Percentiles rank a stretch among this genome's conserved stretches.
phyloP scores from a whole-genome alignment of 768 basidiomycete species.

The Pholiota conissans region DNA sequence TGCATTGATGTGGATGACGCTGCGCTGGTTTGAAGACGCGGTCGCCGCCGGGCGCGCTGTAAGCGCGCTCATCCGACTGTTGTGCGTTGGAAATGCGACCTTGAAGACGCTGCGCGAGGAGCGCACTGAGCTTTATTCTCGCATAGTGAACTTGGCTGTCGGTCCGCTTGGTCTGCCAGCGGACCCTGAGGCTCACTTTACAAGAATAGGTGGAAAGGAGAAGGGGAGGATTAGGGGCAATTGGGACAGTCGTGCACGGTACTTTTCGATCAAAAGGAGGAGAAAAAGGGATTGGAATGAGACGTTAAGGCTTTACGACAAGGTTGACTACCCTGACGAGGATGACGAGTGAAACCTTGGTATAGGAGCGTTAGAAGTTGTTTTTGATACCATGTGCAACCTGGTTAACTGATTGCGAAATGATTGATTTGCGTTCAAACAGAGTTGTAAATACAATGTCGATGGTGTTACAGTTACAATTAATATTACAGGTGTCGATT shows the following conservation, averaged over 20 bases:
- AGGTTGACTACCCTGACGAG: conserved; percentile 78
- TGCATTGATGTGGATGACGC: conserved; percentile 83
- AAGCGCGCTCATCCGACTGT: conserved; percentile 56
- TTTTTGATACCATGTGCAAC: not conserved
- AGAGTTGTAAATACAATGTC: not conserved
- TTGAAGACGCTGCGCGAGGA: conserved; percentile 53
- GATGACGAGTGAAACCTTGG: conserved; percentile 17
- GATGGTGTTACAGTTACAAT: not conserved
- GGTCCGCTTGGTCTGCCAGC: conserved; percentile 58
- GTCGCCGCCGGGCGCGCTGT: conserved; percentile 79
- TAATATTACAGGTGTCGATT: not conserved
- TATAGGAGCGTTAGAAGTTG: not conserved
- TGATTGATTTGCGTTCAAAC: too few species aligned
- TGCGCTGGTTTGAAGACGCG: conserved; percentile 88
- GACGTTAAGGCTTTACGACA: conserved; percentile 76
- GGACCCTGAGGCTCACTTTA: conserved; percentile 69
- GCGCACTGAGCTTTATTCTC: conserved; percentile 59
- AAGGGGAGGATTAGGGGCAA: conserved; percentile 67
- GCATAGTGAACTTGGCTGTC: conserved; percentile 67
- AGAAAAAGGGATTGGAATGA: conserved; percentile 92
- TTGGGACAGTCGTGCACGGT: conserved; percentile 73
- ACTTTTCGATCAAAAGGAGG: conserved; percentile 77
- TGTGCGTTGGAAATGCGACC: conserved; percentile 59
- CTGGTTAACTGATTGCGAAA: too few species aligned
- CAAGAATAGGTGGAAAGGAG: conserved; percentile 56